Evolutionary conservation across 352 stramenopile species (phyloP), one percentile per base, ranked within the genome.

Genomic region (Phytopythium helicoides): DNA sequence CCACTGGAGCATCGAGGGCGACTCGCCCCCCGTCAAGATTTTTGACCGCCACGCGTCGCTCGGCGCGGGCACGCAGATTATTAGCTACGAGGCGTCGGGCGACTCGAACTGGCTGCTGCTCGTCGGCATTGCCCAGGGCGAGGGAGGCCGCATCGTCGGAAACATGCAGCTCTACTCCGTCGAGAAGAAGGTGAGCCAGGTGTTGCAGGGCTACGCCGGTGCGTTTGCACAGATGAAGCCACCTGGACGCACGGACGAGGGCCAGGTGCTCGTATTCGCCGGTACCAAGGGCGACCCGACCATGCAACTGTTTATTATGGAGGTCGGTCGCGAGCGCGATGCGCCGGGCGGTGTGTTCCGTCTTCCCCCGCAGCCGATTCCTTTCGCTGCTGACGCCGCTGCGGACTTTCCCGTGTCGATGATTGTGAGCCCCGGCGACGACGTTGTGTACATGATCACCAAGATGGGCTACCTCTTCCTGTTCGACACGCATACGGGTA

Each of bases 391-490:
- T 0, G 97, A 99, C 70, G 97, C 97, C 5, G 83, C 86, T 22
- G 88, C 91, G 45, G 98, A 99, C 76, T 99, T 99, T 78, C 97
- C 97, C 6, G 97, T 99, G 37, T 98, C 89, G 59, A 96, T 99
- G 76, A 72, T 97, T 40, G 81, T 98, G 50, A 96, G 76, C 31
- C 80, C 88, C 14, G 68, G 73, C 33, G 89, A 98, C 54, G 94
- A 98, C 54, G 73, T 99, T 48, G 89, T 99, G 38, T 99, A 98
- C 72, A 94, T 99, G 76, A 96, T 99, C 59, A 99, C 97, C 31
- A 99, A 99, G 87, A 99, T 99, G 92, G 98, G 98, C 45, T 99
- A 99, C 72, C 77, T 99, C 33, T 99, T 99, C 84, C 86, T 99
- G 57, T 99, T 99, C 72, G 98, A 99, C 71, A 89, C 98, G 51